Percentiles rank a stretch among this genome's conserved stretches.
Conservation (phyloP, 148 eudicot species). For the Dysphania ambrosioides region DNA sequence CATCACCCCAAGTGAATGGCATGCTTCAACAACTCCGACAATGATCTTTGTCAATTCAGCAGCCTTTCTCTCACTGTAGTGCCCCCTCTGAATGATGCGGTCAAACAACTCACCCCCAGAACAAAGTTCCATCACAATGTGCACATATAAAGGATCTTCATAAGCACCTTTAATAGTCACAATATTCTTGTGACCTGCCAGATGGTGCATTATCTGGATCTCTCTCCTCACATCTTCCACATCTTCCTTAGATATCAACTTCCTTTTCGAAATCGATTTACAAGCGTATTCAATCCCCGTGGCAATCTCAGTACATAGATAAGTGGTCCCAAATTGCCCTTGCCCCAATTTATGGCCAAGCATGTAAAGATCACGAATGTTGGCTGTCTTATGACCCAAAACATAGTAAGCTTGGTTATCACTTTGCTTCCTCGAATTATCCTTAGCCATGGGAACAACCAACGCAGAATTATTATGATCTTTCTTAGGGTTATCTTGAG, state of each 20-base stretch:
- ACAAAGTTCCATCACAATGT: conserved; percentile 94
- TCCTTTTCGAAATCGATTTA: conserved; percentile 94
- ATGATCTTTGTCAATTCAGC: conserved; percentile 88
- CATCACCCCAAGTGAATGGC: conserved; percentile 95
- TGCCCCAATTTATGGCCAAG: conserved; percentile 90
- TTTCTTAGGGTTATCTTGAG: conserved; percentile 37
- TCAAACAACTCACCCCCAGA: conserved; percentile 92
- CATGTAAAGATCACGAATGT: conserved; percentile 75
- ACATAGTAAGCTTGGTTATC: conserved; percentile 63
- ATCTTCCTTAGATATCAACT: conserved; percentile 87
- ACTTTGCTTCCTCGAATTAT: conserved; percentile 41
- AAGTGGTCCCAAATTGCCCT: conserved; percentile 96
- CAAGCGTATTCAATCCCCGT: conserved; percentile 72
- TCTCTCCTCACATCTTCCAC: conserved; percentile 97
- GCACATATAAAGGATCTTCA: conserved; percentile 84
- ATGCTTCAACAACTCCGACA: conserved; percentile 92
- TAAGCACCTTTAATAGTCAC: conserved; percentile 88
- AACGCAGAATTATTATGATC: conserved; percentile 18
- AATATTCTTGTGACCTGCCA: conserved; percentile 86
- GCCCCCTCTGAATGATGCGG: conserved; percentile 84
- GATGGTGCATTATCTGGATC: conserved; percentile 99
- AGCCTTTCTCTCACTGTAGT: conserved; percentile 86
- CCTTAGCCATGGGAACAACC: conserved; percentile 25
- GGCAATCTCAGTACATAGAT: conserved; percentile 72
- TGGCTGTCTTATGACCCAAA: conserved; percentile 79